Evolutionary conservation across 176 grass and related monocot species (phyloP), one percentile per base, ranked within the genome.

Genomic region (Oryza glumipatula): DNA sequence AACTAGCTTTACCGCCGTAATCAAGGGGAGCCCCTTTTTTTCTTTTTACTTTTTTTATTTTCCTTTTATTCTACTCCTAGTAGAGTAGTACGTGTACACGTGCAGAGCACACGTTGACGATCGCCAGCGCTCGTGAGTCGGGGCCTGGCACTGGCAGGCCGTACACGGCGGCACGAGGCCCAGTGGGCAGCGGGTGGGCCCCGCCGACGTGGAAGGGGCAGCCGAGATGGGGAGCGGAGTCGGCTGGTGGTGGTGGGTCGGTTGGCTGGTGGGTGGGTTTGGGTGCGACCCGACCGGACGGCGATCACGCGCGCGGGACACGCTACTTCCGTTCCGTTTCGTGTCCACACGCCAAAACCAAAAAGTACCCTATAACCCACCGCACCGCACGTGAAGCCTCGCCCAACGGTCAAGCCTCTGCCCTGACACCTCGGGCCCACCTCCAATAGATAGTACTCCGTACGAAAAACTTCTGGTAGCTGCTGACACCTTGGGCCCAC

Each of bases 281-380:
- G 76, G 54, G 9, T 14, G 74, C 26, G 26, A 52, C 45, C 14
- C 47, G 26, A 52, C 45, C 23, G 72, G 26, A 17, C 44, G 26
- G 60, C 61, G 82, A 56, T 38, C 36, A 38, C 36, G 4, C 63
- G 76, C 72, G 72, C 60, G 81, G 41, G 58, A 12, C 81, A 75
- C 58, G 70, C 81, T 49, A 36, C 41, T 32, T 32, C 30, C 30
- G 30, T 32, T 4, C 72, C 72, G 11, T 52, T 6, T 17, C 52
- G 52, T 56, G 63, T 52, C 45, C 60, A 52, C 72, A 84, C 72
- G 72, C 63, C 21, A 52, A 54, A 35, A 61, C 30, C 72, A 41
- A 76, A 41, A 76, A 39, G 51, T 2, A 6, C 15, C 38, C 49
- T 26, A 26, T 32, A 4, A 35, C 19, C 38, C 3, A 4, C 19